Evolutionary conservation across 73 alveolate genomes (phyloP).

Genomic region (Paramecium octaurelia): DNA sequence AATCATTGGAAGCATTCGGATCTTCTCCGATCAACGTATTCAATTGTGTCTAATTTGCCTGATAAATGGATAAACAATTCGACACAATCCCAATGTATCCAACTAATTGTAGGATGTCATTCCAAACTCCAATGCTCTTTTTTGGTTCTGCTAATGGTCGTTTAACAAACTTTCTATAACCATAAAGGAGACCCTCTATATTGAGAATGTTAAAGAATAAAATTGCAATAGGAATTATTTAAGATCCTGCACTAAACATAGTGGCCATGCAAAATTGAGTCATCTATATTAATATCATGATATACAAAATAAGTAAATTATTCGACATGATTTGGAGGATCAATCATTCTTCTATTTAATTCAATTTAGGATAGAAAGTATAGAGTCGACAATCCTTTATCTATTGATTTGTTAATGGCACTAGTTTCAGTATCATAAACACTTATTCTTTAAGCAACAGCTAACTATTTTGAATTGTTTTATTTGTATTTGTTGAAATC

Average conservation of each 20-base stretch:
- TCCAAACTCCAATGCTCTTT: neutral
- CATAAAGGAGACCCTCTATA: neutral
- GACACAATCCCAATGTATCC: neutral
- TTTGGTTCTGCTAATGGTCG: slow-evolving; percentile 17
- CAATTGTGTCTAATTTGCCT: neutral
- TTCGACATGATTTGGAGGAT: slow-evolving; percentile 21
- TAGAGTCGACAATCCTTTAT: neutral
- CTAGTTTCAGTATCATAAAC: neutral
- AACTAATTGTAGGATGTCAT: neutral
- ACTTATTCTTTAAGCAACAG: neutral
- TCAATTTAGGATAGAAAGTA: neutral
- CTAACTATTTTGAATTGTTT: neutral
- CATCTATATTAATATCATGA: neutral
- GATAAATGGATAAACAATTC: neutral
- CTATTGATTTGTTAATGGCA: neutral
- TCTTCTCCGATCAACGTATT: neutral
- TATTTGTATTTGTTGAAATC: neutral
- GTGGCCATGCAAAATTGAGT: neutral
- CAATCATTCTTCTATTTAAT: slow-evolving; percentile 5
- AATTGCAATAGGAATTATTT: neutral
- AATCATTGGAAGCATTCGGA: neutral
- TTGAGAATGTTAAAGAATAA: neutral
- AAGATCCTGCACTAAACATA: slow-evolving; percentile 17
- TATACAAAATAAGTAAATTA: neutral
- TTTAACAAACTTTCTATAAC: neutral